Percentiles rank a stretch among this genome's conserved stretches.
Evolutionary conservation across 2,329 filamentous ascomycete species (phyloP).

Genomic region (Alternaria brassicae): DNA sequence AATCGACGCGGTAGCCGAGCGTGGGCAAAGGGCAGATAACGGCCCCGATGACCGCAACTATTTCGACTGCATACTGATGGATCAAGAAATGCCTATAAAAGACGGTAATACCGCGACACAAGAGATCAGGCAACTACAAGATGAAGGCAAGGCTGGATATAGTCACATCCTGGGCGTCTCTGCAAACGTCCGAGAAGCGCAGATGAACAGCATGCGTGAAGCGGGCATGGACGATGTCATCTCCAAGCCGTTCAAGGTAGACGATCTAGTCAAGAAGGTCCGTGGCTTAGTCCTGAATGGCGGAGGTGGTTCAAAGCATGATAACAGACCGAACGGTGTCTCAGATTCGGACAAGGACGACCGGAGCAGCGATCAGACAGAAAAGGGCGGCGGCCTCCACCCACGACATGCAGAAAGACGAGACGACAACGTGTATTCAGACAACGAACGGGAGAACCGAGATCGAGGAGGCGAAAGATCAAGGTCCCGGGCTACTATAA

Average conservation of each 20-base stretch:
- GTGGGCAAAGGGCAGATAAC: conserved; percentile 23
- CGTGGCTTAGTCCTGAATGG: conserved; percentile 25
- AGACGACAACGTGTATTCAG: not conserved
- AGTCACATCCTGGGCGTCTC: conserved; percentile 50
- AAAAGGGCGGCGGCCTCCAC: not conserved
- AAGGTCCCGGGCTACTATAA: conserved; percentile 1
- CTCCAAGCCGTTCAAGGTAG: conserved; percentile 51
- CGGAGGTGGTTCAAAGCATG: conserved; percentile 10
- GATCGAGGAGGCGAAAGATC: conserved; percentile 16
- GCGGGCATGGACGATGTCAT: conserved; percentile 52
- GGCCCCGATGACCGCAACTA: conserved; percentile 33
- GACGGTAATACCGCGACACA: conserved; percentile 52
- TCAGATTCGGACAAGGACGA: not conserved
- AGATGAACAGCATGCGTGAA: conserved; percentile 43
- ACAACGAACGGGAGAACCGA: conserved; percentile 7
- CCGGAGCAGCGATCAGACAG: not conserved
- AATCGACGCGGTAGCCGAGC: conserved; percentile 49
- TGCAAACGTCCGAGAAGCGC: conserved; percentile 48
- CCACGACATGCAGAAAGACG: not conserved
- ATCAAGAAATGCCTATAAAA: conserved; percentile 56
- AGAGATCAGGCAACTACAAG: conserved; percentile 50
- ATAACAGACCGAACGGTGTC: conserved; percentile 5
- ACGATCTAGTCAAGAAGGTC: conserved; percentile 44
- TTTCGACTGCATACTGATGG: conserved; percentile 55
- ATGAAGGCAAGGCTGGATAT: conserved; percentile 39